These are phyloP conservation scores for Sodiomyces alkalinus DNA, from an alignment of 2,329 filamentous ascomycete genomes.

Conservation along the genomic window DNA sequence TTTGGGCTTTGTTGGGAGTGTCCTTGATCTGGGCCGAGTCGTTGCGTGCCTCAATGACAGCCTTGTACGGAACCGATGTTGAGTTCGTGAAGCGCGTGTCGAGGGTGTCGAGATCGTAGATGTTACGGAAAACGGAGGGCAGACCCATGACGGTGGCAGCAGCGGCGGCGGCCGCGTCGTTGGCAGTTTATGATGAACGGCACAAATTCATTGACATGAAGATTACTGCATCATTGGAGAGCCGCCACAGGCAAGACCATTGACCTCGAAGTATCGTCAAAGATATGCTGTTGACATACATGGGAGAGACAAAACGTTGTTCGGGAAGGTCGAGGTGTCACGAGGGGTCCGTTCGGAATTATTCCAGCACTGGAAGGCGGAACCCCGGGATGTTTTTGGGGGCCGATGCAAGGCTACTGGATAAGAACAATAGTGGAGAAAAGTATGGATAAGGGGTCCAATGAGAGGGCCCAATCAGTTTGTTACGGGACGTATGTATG, in stretches of 20 bases:
- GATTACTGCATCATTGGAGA: no score
- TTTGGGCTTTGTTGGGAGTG: conserved; percentile 25
- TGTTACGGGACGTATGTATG: no score
- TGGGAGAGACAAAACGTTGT: no score
- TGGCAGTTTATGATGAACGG: not conserved
- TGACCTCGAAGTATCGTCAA: no score
- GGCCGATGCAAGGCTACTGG: conserved; percentile 1
- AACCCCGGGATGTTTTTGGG: not conserved
- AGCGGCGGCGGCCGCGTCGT: not conserved
- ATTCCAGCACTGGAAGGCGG: no score
- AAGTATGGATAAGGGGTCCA: no score
- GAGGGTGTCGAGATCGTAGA: conserved; percentile 51
- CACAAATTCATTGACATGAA: not conserved
- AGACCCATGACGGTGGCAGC: conserved; percentile 21
- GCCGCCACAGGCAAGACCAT: no score
- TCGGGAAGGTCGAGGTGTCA: no score
- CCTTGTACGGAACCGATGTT: conserved; percentile 50
- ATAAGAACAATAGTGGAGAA: no score
- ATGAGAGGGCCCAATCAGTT: no score
- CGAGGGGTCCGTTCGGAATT: no score
- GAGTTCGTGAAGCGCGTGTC: conserved; percentile 52
- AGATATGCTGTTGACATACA: no score
- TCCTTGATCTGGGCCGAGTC: conserved; percentile 20
- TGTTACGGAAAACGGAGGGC: conserved; percentile 27
- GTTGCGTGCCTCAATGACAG: conserved; percentile 33